Evolutionary conservation across 1,284 basidiomycete species (phyloP).

Genomic region (Fomitopsis betulina): DNA sequence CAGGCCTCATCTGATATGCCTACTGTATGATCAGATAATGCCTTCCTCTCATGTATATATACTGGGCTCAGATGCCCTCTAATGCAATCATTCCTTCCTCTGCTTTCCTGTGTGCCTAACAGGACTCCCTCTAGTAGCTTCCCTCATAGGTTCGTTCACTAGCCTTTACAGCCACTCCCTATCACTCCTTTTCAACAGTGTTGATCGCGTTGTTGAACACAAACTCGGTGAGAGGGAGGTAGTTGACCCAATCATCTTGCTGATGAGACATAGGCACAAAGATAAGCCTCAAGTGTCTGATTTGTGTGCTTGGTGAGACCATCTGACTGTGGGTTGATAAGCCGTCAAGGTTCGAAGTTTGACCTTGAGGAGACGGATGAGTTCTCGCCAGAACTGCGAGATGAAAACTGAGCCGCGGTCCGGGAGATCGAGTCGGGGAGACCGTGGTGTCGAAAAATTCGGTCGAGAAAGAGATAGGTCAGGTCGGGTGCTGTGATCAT

Average conservation of each 20-base stretch:
- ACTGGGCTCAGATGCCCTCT: too few relatives aligned
- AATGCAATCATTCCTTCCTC: too few relatives aligned
- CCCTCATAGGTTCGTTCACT: too few relatives aligned
- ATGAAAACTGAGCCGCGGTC: slow-evolving; percentile 17
- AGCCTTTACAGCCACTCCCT: too few relatives aligned
- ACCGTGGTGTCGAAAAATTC: slow-evolving; percentile 27
- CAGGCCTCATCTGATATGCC: too few relatives aligned
- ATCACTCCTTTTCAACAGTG: too few relatives aligned
- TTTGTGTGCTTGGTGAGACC: background rate
- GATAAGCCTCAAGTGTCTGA: background rate
- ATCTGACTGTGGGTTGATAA: background rate
- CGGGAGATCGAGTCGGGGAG: slow-evolving; percentile 23
- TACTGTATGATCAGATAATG: too few relatives aligned
- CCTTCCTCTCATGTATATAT: too few relatives aligned
- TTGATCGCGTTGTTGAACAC: background rate
- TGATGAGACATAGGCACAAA: background rate
- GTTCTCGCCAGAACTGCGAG: background rate
- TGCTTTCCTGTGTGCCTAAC: too few relatives aligned
- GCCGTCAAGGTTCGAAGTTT: background rate
- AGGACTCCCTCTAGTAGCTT: too few relatives aligned
- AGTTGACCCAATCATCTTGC: background rate
- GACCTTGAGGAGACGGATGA: background rate
- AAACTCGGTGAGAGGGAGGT: background rate
- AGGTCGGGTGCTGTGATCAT: slow-evolving; percentile 29
- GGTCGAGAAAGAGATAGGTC: slow-evolving; percentile 23